phyloP scores from a whole-genome alignment of 1,284 basidiomycete genomes.

The Rhizoctonia solani region DNA sequence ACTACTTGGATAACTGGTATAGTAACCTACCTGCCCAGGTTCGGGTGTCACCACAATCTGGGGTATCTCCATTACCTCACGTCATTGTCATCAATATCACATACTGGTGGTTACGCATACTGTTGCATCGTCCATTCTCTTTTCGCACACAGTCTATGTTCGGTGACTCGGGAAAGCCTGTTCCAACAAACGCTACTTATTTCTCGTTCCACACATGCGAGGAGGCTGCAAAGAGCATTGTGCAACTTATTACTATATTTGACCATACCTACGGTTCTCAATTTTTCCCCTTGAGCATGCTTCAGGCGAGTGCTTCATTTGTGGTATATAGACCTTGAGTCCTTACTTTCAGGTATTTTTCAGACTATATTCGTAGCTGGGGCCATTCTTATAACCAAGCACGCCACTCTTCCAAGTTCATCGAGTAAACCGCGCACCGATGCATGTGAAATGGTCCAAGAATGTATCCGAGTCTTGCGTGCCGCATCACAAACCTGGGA shows the following conservation, averaged over 20 bases:
- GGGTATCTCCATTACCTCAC: slow-evolving; percentile 59
- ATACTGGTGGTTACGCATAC: slow-evolving; percentile 65
- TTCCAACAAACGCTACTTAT: too few species aligned
- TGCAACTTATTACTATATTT: slow-evolving; percentile 52
- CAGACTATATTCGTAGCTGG: background rate
- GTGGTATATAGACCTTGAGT: too few species aligned
- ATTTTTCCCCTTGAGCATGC: background rate
- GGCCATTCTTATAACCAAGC: background rate
- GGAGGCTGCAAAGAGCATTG: slow-evolving; percentile 63
- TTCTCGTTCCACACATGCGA: slow-evolving; percentile 53
- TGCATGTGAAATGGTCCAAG: background rate
- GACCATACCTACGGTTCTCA: slow-evolving; percentile 9
- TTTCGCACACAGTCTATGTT: slow-evolving; percentile 49
- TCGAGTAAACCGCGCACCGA: background rate
- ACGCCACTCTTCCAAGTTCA: background rate
- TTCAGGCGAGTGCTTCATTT: background rate
- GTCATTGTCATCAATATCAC: slow-evolving; percentile 64
- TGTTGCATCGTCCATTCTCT: slow-evolving; percentile 69
- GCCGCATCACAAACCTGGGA: background rate
- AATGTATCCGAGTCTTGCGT: background rate
- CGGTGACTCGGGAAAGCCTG: too few species aligned
- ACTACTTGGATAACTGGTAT: slow-evolving; percentile 64
- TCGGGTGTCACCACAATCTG: slow-evolving; percentile 52
- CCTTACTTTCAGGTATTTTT: too few species aligned
- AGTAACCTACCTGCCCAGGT: slow-evolving; percentile 55